Evolutionary conservation across 164 flowering plant species (phyloP).

Genomic region (Cinnamomum chago): DNA sequence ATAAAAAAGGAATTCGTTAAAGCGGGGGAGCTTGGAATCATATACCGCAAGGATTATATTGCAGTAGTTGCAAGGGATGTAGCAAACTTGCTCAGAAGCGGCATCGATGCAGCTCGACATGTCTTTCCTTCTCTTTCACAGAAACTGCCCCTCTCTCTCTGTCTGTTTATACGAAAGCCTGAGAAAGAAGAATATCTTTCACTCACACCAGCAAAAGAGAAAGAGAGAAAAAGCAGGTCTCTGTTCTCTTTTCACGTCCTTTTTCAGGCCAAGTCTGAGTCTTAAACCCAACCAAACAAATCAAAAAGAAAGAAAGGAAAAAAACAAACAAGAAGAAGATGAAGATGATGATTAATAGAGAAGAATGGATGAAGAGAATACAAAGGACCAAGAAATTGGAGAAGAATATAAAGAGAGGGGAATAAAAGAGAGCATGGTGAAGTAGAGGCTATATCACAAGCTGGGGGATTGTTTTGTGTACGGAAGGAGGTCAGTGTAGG

Average conservation of each 20-base stretch:
- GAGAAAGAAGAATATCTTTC: not conserved
- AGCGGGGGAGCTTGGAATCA: not conserved
- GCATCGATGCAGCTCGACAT: slow-evolving; percentile 53
- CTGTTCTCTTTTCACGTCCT: slow-evolving; percentile 19
- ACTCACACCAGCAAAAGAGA: not conserved
- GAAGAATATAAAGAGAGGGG: not conserved
- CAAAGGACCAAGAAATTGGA: not conserved
- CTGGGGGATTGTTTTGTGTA: not conserved
- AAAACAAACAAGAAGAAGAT: slow-evolving; percentile 1
- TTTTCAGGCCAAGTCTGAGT: not conserved
- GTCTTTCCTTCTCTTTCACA: not conserved
- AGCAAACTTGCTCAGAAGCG: slow-evolving; percentile 73
- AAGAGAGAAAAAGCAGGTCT: slow-evolving; percentile 9
- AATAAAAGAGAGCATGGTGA: too few species aligned
- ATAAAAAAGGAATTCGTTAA: not conserved
- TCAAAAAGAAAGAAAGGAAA: not conserved
- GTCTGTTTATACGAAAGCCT: not conserved
- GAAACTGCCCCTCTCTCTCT: too few species aligned
- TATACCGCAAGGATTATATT: slow-evolving; percentile 91
- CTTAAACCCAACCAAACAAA: not conserved
- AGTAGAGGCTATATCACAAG: too few species aligned
- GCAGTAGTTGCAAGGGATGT: slow-evolving; percentile 97
- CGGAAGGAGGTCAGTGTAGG: not conserved
- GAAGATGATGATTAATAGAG: too few species aligned
- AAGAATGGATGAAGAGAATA: too few species aligned